These are phyloP conservation scores for Boletus rubescentipes DNA, from an alignment of 768 basidiomycete genomes.

Conservation along the genomic window DNA sequence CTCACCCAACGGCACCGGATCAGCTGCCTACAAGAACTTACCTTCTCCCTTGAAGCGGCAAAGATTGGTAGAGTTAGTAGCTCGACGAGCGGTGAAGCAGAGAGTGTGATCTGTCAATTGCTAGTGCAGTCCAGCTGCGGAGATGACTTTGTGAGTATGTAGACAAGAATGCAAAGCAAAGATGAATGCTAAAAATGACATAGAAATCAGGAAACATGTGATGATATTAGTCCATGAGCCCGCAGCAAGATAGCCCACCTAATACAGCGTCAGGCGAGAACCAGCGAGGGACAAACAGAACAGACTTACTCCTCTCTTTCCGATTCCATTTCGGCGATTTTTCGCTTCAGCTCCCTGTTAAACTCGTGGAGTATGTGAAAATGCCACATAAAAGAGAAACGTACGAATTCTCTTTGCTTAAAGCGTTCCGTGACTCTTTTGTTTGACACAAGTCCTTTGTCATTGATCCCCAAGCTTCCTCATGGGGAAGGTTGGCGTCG, in stretches of 20 bases:
- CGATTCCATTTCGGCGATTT: conserved; percentile 65
- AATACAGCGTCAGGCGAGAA: conserved; percentile 12
- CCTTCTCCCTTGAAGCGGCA: conserved; percentile 24
- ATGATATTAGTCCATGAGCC: conserved; percentile 44
- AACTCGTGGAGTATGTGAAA: conserved; percentile 5
- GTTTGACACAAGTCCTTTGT: conserved; percentile 67
- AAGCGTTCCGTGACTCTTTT: conserved; percentile 73
- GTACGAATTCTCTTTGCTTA: conserved; percentile 79
- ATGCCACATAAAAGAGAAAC: conserved; percentile 27
- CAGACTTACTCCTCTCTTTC: conserved; percentile 76
- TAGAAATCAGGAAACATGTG: conserved; percentile 23
- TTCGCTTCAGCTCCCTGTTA: conserved; percentile 64
- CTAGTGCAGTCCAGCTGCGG: conserved; percentile 20
- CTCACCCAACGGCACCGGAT: background rate
- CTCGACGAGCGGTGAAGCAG: conserved; percentile 10
- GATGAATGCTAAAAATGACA: conserved; percentile 19
- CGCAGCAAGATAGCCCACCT: conserved; percentile 71
- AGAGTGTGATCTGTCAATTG: conserved; percentile 12
- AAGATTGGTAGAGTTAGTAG: conserved; percentile 14
- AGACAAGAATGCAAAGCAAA: conserved; percentile 22
- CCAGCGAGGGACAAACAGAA: background rate
- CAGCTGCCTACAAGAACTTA: conserved; percentile 18
- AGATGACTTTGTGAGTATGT: conserved; percentile 19
- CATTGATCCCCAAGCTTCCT: conserved; percentile 83
- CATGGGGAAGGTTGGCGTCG: conserved; percentile 76